Percentiles rank a stretch among this genome's conserved stretches.
These are phyloP conservation scores for Geranium brycei DNA, from an alignment of 345 rosid species.

Conservation along the genomic window DNA sequence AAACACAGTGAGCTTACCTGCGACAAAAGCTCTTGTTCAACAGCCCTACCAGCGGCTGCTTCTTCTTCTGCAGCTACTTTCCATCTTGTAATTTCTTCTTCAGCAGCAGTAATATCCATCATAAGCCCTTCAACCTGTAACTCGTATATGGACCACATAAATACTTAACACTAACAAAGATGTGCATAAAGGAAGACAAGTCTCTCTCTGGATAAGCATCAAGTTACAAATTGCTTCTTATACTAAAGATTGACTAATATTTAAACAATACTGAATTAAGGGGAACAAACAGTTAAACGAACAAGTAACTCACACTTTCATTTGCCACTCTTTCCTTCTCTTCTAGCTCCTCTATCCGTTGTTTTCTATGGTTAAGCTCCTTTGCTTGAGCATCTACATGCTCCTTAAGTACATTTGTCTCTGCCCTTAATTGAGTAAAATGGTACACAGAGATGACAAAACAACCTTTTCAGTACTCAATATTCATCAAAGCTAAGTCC, in stretches of 20 bases:
- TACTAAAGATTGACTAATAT: neutral
- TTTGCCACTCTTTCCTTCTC: constrained; percentile 85
- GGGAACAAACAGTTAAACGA: constrained; percentile 5
- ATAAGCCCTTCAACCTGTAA: constrained; percentile 92
- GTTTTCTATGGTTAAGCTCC: constrained; percentile 62
- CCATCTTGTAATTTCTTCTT: constrained; percentile 98
- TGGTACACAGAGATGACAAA: constrained; percentile 9
- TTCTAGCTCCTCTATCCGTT: constrained; percentile 66
- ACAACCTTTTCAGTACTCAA: neutral
- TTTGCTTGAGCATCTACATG: constrained; percentile 60
- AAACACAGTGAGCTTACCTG: constrained; percentile 35
- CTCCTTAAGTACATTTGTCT: constrained; percentile 48
- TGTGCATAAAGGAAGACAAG: neutral
- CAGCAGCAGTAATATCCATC: constrained; percentile 93
- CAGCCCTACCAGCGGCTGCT: constrained; percentile 94
- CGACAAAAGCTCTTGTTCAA: constrained; percentile 64
- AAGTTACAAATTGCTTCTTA: neutral
- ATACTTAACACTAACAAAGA: constrained; percentile 1
- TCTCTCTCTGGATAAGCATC: neutral
- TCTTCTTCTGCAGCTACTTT: constrained; percentile 98
- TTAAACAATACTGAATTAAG: neutral
- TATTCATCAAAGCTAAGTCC: too few species aligned
- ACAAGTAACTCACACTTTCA: constrained; percentile 61
- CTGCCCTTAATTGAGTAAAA: constrained; percentile 64
- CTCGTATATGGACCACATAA: neutral